Evolutionary conservation across 345 rosid genomes (phyloP), one percentile per base, ranked within the genome.

Genomic region (Acer negundo): DNA sequence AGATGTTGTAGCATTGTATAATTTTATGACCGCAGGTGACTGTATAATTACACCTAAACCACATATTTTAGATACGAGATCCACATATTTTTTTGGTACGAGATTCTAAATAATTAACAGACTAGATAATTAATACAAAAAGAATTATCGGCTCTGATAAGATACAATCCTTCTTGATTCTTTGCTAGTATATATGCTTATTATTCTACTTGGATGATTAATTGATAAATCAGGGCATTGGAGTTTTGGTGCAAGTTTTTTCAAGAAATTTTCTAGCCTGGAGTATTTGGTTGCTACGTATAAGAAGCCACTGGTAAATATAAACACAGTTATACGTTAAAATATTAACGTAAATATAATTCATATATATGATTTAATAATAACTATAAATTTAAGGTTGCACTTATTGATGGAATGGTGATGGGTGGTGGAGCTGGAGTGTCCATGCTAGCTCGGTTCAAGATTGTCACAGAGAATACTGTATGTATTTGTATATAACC

Each of bases 401-500:
- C 81, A 16, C 68, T 85, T n/a, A 46, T 80, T 35, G 75, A 85
- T 40, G 85, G 88, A 24, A 65, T 80, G 7, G 84, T 82, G 42
- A 85, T 85, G 85, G 86, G 88, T 15, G 86, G 79, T 4, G 88
- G 86, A 59, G 88, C 86, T 49, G 88, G 88, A 1, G 23, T 78
- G 10, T 76, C 78, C 12, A 69, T 85, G 75, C 75, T 78, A 4
- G 80, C 67, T 11, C 66, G 46, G 4, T 85, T 76, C 26, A 69
- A 69, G 61, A 66, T 85, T 22, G 86, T 78, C 70, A 78, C 88
- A 1, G 85, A 82, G 38, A 82, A 82, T 0, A 70, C 86, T 17
- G 85, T 85, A 70, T 5, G 26, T 68, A 76, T 46, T 11, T 15
- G 6, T 17, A 15, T 42, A 42, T n/a, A 47, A 47, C 56, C 56